phyloP scores from a whole-genome alignment of 257 asterid genomes.

The Primulina huaijiensis region DNA sequence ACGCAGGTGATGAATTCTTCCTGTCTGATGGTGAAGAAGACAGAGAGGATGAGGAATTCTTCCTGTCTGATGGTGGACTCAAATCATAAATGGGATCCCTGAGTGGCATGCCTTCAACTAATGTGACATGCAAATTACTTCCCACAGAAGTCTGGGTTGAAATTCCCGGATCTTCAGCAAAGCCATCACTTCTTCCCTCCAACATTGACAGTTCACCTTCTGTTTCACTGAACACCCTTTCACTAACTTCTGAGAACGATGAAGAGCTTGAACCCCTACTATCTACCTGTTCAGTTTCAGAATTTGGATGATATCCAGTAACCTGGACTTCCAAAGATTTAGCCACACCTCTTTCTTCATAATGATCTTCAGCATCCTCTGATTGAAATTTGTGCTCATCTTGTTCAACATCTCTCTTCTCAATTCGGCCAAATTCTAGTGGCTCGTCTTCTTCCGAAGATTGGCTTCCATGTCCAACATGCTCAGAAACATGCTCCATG shows the following conservation, averaged over 20 bases:
- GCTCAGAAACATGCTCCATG: slow-evolving; percentile 43
- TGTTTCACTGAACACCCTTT: slow-evolving; percentile 38
- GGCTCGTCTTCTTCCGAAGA: slow-evolving; percentile 50
- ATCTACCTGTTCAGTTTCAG: slow-evolving; percentile 27
- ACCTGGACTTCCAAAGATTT: slow-evolving; percentile 20
- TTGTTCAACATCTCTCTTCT: slow-evolving; percentile 29
- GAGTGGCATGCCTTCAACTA: slow-evolving; percentile 27
- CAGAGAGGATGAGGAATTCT: slow-evolving; percentile 38
- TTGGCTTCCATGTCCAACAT: slow-evolving; percentile 67
- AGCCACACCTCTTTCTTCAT: slow-evolving; percentile 17
- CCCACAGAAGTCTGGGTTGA: slow-evolving; percentile 33
- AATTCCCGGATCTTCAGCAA: slow-evolving; percentile 34
- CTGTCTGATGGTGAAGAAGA: slow-evolving; percentile 37
- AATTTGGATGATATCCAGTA: slow-evolving; percentile 15
- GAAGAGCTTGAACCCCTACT: slow-evolving; percentile 59
- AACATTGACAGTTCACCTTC: slow-evolving; percentile 41
- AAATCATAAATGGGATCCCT: slow-evolving; percentile 71
- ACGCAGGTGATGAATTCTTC: slow-evolving; percentile 34
- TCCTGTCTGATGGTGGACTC: slow-evolving; percentile 48
- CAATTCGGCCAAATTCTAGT: slow-evolving; percentile 29
- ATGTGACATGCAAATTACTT: slow-evolving; percentile 30
- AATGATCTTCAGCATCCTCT: slow-evolving; percentile 19
- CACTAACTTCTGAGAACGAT: slow-evolving; percentile 58
- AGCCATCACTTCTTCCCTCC: slow-evolving; percentile 30
- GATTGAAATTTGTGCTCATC: slow-evolving; percentile 19